Evolutionary conservation across 2,329 filamentous ascomycete species (phyloP).

Genomic region (Colletotrichum acutatum): DNA sequence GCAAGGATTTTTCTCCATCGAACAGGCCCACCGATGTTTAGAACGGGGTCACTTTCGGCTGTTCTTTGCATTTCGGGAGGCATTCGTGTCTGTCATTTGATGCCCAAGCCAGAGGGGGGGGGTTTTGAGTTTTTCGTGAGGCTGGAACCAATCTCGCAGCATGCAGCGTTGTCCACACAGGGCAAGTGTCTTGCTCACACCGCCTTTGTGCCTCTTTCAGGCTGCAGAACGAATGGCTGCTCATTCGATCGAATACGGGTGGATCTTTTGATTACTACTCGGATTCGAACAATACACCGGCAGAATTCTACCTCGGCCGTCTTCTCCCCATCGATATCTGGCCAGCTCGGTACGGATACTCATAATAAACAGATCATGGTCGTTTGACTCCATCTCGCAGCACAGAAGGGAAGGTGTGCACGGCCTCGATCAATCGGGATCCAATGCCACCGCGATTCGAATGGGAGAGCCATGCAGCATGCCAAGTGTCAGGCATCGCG

Average conservation of each 20-base stretch:
- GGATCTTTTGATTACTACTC: conserved; percentile 2
- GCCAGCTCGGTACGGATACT: not conserved
- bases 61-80: conserved; percentile 23
- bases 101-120: conserved; percentile 23
- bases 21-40: conserved; percentile 14
- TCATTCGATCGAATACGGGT: conserved; percentile 24
- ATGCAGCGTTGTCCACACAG: conserved; percentile 23
- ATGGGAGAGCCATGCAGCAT: conserved; percentile 19
- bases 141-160: conserved; percentile 32
- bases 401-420: not conserved
- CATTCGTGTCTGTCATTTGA: conserved; percentile 28
- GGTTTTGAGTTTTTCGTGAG: conserved; percentile 35
- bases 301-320: not conserved
- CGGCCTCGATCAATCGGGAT: conserved; percentile 17
- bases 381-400: not conserved
- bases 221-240: not conserved
- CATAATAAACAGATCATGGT: not conserved
- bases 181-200: conserved; percentile 8
- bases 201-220: not conserved
- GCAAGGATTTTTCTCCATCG: conserved; percentile 14
- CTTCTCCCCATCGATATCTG: not conserved
- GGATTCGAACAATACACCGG: conserved; percentile 7
- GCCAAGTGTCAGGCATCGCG: conserved; percentile 12
- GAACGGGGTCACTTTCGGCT: conserved; percentile 27
- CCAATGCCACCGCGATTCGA: conserved; percentile 11